Conservation (phyloP, 306 rosid species). For the Rosa multiflora region DNA sequence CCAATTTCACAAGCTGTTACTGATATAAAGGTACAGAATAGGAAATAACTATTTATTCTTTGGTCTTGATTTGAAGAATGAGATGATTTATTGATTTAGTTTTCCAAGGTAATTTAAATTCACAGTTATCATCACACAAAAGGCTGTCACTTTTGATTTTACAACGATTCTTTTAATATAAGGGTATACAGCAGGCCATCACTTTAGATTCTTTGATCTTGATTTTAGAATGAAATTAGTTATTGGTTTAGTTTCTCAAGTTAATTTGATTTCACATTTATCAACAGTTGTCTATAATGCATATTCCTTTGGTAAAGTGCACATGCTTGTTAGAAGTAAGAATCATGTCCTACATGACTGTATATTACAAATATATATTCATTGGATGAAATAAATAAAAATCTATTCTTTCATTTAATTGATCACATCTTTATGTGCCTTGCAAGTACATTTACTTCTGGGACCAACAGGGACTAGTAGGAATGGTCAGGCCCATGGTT, state of each 20-base stretch:
- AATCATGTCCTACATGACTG: not conserved
- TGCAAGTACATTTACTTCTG: not conserved
- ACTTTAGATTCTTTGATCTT: conserved; percentile 11
- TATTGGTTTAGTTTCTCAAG: not conserved
- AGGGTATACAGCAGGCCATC: not conserved
- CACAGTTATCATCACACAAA: conserved; percentile 18
- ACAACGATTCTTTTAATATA: not conserved
- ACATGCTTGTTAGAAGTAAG: conserved; percentile 6
- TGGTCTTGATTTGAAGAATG: not conserved
- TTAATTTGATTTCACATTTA: conserved; percentile 4
- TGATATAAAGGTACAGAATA: conserved; percentile 67
- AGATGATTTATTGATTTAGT: not conserved
- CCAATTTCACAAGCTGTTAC: conserved; percentile 68
- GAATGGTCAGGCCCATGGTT: not conserved
- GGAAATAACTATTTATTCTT: not conserved
- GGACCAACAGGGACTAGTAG: not conserved
- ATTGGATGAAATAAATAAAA: not conserved
- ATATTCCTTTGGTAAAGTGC: conserved; percentile 11
- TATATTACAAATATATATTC: not conserved
- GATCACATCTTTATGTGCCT: too few species aligned
- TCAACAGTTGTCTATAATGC: conserved; percentile 11
- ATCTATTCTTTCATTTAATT: not conserved
- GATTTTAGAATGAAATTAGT: not conserved
- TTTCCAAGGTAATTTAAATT: not conserved
- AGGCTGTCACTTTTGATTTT: not conserved